These are phyloP conservation scores for Cutaneotrichosporon curvatum DNA, from an alignment of 1,284 basidiomycete species.

Conservation along the genomic window DNA sequence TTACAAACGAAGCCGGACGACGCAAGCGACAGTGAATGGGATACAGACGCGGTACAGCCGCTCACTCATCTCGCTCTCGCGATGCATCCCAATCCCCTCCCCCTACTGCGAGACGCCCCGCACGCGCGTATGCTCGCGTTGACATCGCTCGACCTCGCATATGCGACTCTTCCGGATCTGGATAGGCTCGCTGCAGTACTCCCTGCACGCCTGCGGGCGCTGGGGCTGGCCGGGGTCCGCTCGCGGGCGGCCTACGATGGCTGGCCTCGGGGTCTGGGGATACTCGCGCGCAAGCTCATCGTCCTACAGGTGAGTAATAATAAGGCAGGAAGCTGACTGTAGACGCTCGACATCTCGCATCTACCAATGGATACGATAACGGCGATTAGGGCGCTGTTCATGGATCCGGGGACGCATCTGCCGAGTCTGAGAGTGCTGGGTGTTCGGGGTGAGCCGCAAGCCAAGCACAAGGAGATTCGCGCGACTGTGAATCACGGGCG, in stretches of 20 bases:
- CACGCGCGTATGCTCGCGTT: conserved; percentile 14
- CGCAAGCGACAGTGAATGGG: conserved; percentile 18
- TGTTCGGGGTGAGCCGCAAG: no score
- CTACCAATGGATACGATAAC: conserved; percentile 3
- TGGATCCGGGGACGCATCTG: no score
- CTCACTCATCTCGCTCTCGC: conserved; percentile 26
- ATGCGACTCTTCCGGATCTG: conserved; percentile 23
- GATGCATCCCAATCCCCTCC: conserved; percentile 22
- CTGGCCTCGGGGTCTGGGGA: conserved; percentile 17
- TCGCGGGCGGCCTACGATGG: conserved; percentile 5
- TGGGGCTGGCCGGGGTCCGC: conserved; percentile 24
- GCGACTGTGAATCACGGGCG: no score
- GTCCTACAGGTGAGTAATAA: conserved; percentile 26
- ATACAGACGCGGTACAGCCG: conserved; percentile 7
- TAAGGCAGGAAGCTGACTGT: not conserved
- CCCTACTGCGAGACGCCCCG: conserved; percentile 21
- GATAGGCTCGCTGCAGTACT: conserved; percentile 22
- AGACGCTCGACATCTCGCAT: conserved; percentile 32
- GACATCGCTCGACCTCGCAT: conserved; percentile 32
- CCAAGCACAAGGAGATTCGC: no score
- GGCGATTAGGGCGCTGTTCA: not conserved
- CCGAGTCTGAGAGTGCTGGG: no score
- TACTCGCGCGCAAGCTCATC: conserved; percentile 25
- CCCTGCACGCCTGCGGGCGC: conserved; percentile 21
- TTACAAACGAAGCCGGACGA: not conserved